Evolutionary conservation across 1,284 basidiomycete species (phyloP).

Genomic region (Cutaneotrichosporon sp.): DNA sequence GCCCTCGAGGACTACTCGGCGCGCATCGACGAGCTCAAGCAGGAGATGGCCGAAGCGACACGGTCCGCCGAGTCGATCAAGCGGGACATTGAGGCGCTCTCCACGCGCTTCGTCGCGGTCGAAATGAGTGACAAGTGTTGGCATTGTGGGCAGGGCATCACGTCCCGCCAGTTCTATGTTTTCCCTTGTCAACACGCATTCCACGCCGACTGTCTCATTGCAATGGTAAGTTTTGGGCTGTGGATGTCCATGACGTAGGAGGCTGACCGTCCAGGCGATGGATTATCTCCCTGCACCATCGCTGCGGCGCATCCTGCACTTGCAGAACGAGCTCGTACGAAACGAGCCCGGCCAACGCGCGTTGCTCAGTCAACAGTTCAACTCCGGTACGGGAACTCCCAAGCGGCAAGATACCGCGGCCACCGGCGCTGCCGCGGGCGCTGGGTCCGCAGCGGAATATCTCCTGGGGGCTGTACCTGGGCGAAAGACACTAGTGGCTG

Average conservation of each 20-base stretch:
- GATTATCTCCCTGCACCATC: conserved; percentile 76
- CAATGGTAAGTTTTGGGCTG: conserved; percentile 61
- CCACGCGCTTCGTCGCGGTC: conserved; percentile 88
- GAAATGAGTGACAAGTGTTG: conserved; percentile 83
- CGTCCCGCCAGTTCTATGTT: conserved; percentile 91
- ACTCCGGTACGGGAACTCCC: conserved; percentile 26
- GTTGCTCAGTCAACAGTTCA: conserved; percentile 32
- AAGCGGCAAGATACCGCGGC: conserved; percentile 13
- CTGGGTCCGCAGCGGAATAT: conserved; percentile 35
- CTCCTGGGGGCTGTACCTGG: conserved; percentile 50
- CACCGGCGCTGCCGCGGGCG: conserved; percentile 16
- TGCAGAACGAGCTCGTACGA: conserved; percentile 76
- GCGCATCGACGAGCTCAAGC: conserved; percentile 84
- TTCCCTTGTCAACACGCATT: conserved; percentile 97
- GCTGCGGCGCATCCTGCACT: conserved; percentile 71
- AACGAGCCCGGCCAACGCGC: conserved; percentile 43
- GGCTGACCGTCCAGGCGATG: conserved; percentile 63
- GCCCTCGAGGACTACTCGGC: conserved; percentile 91
- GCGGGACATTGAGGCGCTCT: conserved; percentile 76
- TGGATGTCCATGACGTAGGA: too few species aligned
- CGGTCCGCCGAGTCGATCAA: conserved; percentile 88
- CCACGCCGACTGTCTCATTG: conserved; percentile 90
- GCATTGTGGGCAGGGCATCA: conserved; percentile 66
- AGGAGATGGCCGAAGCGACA: conserved; percentile 94
- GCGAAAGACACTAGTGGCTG: conserved; percentile 76